These are phyloP conservation scores for Xylaria longipes DNA, from an alignment of 495 filamentous ascomycete genomes.

Conservation along the genomic window DNA sequence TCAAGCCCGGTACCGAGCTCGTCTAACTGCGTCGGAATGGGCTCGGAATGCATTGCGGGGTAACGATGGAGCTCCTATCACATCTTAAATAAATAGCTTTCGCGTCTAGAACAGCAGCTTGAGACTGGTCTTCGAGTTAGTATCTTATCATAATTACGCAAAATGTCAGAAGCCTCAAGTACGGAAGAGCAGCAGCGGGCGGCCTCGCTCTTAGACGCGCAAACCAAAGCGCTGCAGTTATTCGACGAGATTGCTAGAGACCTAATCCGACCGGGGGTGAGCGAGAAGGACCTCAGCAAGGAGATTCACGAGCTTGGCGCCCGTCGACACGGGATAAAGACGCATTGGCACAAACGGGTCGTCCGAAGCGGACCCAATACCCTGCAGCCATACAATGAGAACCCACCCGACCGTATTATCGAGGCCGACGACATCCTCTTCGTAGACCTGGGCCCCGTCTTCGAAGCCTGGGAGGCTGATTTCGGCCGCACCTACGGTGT, in stretches of 20 bases:
- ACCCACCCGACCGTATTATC: conserved; percentile 57
- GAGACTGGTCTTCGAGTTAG: not conserved
- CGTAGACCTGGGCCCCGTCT: conserved; percentile 58
- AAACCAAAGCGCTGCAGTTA: conserved; percentile 51
- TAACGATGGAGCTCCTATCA: not conserved
- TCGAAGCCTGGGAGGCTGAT: conserved; percentile 60
- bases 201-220: conserved; percentile 48
- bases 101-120: not conserved
- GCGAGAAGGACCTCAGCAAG: conserved; percentile 54
- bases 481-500: conserved; percentile 48
- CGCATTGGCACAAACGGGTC: conserved; percentile 60
- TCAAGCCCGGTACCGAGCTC: not conserved
- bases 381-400: conserved; percentile 51
- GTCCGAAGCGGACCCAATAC: conserved; percentile 59
- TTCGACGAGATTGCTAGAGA: conserved; percentile 57
- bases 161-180: conserved; percentile 16
- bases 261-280: conserved; percentile 53
- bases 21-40: not conserved
- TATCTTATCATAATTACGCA: not conserved
- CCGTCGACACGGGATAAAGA: conserved; percentile 51
- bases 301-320: conserved; percentile 55
- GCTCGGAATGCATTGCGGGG: not conserved
- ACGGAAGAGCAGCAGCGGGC: conserved; percentile 40
- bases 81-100: no score
- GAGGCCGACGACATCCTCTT: conserved; percentile 56